Percentiles rank a stretch among this genome's conserved stretches.
Evolutionary conservation across 306 rosid genomes (phyloP).

Genomic region (Sphenostylis stenocarpa): DNA sequence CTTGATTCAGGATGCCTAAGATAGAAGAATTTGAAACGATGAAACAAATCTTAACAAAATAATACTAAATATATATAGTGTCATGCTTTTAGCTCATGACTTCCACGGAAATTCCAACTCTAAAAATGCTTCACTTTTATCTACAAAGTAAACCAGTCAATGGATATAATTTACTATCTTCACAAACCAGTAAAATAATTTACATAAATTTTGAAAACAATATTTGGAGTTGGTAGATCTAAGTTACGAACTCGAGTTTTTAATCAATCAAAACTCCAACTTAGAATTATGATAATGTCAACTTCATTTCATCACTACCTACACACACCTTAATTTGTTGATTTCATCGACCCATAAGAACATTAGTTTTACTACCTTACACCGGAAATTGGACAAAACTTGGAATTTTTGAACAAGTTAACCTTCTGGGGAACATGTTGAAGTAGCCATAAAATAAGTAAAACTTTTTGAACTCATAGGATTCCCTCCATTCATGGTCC

Average conservation of each 20-base stretch:
- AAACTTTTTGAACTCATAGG: conserved; percentile 1
- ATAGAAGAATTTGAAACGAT: not conserved
- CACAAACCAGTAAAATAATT: too few relatives aligned
- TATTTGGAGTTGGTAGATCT: not conserved
- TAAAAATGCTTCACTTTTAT: too few relatives aligned
- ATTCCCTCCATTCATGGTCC: conserved; percentile 10
- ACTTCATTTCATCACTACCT: not conserved
- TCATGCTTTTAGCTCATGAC: too few relatives aligned
- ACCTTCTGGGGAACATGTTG: conserved; percentile 35
- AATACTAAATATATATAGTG: too few relatives aligned
- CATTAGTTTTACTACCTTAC: conserved; percentile 37
- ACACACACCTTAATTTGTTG: conserved; percentile 16
- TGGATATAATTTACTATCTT: too few relatives aligned
- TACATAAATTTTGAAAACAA: too few relatives aligned
- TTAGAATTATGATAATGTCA: conserved; percentile 10
- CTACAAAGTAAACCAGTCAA: too few relatives aligned
- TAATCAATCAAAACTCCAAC: not conserved
- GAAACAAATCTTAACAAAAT: not conserved
- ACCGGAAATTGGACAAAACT: conserved; percentile 43
- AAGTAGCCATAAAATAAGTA: not conserved
- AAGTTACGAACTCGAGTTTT: not conserved
- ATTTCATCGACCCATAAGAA: conserved; percentile 39
- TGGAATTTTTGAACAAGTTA: conserved; percentile 21
- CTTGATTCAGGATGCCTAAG: not conserved
- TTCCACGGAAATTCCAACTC: too few relatives aligned